Evolutionary conservation across 2,329 filamentous ascomycete genomes (phyloP).

Genomic region (Penicillium psychrosexuale): DNA sequence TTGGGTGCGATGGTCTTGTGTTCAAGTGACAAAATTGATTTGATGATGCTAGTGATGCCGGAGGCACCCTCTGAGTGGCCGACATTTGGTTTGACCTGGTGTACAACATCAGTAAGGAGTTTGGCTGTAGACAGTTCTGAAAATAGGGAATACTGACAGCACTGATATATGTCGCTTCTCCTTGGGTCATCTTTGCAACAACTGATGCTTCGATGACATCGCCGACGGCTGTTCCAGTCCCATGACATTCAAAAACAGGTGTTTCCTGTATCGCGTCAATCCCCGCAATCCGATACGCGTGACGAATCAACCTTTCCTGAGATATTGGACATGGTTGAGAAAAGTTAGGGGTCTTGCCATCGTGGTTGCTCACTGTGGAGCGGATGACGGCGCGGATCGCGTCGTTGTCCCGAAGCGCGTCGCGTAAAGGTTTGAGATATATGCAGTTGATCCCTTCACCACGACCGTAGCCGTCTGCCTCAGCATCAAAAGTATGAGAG

Average conservation of each 20-base stretch:
- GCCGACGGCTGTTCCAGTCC: slow-evolving; percentile 19
- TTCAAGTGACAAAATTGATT: slow-evolving; percentile 25
- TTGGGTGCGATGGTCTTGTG: slow-evolving; percentile 25
- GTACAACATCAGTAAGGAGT: background rate
- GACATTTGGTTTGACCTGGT: slow-evolving; percentile 28
- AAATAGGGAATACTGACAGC: slow-evolving; percentile 5
- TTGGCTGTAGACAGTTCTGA: background rate
- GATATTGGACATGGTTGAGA: slow-evolving; percentile 14
- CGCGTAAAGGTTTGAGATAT: slow-evolving; percentile 46
- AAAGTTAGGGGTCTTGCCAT: slow-evolving; percentile 27
- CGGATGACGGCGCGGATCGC: slow-evolving; percentile 35
- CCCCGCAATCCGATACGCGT: background rate
- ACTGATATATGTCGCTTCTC: slow-evolving; percentile 17
- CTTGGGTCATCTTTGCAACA: slow-evolving; percentile 12
- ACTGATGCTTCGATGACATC: slow-evolving; percentile 16
- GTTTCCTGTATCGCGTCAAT: slow-evolving; percentile 7
- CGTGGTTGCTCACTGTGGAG: slow-evolving; percentile 27
- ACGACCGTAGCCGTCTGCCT: slow-evolving; percentile 52
- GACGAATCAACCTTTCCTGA: slow-evolving; percentile 7
- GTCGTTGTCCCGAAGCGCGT: slow-evolving; percentile 46
- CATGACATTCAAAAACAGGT: slow-evolving; percentile 22
- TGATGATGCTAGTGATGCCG: slow-evolving; percentile 27
- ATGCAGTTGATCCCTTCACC: slow-evolving; percentile 49
- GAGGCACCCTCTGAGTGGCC: slow-evolving; percentile 29
- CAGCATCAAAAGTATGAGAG: slow-evolving; percentile 48